Evolutionary conservation across 164 flowering plant species (phyloP).

Genomic region (Tetracentron sinense): DNA sequence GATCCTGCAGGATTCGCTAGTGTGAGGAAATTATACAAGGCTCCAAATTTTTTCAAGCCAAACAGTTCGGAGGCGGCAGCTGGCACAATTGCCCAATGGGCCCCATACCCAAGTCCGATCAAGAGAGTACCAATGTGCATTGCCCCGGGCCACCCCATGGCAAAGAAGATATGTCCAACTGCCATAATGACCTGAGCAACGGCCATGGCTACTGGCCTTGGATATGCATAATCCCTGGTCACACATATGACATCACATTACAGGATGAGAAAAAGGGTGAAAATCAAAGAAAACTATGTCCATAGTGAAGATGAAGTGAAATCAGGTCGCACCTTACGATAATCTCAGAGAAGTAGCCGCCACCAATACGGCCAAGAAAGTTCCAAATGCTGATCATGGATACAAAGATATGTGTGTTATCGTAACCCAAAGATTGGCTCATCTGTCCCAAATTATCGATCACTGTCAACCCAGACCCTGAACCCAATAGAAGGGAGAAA

Average conservation of each 20-base stretch:
- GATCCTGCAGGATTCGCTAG: slow-evolving; percentile 90
- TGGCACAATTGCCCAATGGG: slow-evolving; percentile 96
- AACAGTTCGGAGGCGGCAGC: slow-evolving; percentile 96
- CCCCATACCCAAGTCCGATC: slow-evolving; percentile 96
- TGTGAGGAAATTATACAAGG: slow-evolving; percentile 88
- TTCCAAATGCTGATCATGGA: slow-evolving; percentile 99
- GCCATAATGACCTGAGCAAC: slow-evolving; percentile 78
- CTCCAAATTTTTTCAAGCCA: slow-evolving; percentile 89
- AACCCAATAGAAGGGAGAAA: slow-evolving; percentile 71
- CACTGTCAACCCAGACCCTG: slow-evolving; percentile 99
- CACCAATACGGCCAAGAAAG: slow-evolving; percentile 97
- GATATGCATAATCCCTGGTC: slow-evolving; percentile 78
- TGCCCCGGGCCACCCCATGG: slow-evolving; percentile 90
- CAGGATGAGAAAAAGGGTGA: neutral
- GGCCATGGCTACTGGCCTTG: slow-evolving; percentile 81
- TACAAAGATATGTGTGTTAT: slow-evolving; percentile 86
- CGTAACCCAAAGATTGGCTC: slow-evolving; percentile 84
- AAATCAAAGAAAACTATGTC: neutral
- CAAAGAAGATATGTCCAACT: slow-evolving; percentile 73
- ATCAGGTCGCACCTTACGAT: slow-evolving; percentile 55
- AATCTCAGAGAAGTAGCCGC: slow-evolving; percentile 91
- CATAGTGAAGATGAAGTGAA: neutral
- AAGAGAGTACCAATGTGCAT: slow-evolving; percentile 80
- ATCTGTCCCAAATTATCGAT: slow-evolving; percentile 98
- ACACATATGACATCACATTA: slow-evolving; percentile 7